Evolutionary conservation across 2,329 filamentous ascomycete species (phyloP).

Genomic region (Aspergillus intermedius): DNA sequence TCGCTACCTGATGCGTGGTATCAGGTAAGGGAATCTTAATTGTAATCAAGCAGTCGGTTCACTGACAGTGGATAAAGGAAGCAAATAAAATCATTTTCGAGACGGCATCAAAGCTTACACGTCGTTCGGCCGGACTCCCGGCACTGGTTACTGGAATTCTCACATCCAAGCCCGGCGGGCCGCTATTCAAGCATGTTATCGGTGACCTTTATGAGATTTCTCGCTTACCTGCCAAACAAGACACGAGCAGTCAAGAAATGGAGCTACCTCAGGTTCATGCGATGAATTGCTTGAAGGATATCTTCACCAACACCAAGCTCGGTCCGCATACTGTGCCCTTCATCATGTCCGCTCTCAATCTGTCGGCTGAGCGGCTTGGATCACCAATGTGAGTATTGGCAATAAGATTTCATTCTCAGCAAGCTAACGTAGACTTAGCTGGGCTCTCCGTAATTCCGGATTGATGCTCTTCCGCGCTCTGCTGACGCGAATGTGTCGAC

Average conservation of each 20-base stretch:
- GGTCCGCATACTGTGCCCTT: constrained; percentile 66
- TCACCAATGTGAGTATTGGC: constrained; percentile 59
- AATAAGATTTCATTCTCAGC: background rate
- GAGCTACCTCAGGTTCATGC: constrained; percentile 87
- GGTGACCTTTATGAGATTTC: constrained; percentile 36
- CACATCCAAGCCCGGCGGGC: constrained; percentile 50
- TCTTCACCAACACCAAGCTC: constrained; percentile 77
- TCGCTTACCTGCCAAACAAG: constrained; percentile 23
- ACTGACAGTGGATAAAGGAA: constrained; percentile 14
- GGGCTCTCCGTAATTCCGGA: constrained; percentile 92
- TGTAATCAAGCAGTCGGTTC: constrained; percentile 11
- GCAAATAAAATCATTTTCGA: constrained; percentile 64
- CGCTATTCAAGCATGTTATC: constrained; percentile 37
- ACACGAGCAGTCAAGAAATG: constrained; percentile 34
- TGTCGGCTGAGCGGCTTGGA: constrained; percentile 74
- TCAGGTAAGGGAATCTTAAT: constrained; percentile 40
- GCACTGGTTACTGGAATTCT: constrained; percentile 78
- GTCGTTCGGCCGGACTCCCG: constrained; percentile 86
- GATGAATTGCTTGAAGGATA: constrained; percentile 85
- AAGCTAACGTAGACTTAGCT: constrained; percentile 44
- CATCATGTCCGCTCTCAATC: constrained; percentile 64
- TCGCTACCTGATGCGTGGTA: constrained; percentile 64
- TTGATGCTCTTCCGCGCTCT: constrained; percentile 81
- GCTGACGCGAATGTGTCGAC: constrained; percentile 57
- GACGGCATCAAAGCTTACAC: constrained; percentile 71